phyloP scores from a whole-genome alignment of 1,284 basidiomycete species.

The Cutaneotrichosporon sp. region DNA sequence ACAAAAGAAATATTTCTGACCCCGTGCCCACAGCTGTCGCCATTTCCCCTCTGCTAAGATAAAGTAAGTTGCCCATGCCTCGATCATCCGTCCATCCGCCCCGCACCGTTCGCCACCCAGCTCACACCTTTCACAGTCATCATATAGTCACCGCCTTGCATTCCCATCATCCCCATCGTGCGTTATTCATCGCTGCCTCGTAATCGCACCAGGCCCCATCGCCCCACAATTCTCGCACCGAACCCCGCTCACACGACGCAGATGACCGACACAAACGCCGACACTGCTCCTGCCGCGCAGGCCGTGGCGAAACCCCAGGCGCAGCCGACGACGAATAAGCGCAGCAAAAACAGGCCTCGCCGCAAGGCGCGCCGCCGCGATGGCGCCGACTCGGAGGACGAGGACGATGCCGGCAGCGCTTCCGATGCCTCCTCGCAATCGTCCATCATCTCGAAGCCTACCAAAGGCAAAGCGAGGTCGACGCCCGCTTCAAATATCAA shows the following conservation, averaged over 20 bases:
- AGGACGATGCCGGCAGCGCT: not conserved
- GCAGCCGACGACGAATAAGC: too few species aligned
- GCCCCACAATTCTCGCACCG: too few species aligned
- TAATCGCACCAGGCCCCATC: too few species aligned
- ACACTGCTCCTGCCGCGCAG: constrained; percentile 5
- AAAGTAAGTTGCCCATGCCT: not conserved
- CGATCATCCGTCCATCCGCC: too few species aligned
- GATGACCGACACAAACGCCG: constrained; percentile 12
- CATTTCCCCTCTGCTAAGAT: not conserved
- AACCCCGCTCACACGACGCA: too few species aligned
- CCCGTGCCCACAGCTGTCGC: not conserved
- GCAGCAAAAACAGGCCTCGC: not conserved
- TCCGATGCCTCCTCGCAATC: not conserved
- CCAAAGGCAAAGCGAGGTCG: too few species aligned
- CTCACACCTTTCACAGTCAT: not conserved
- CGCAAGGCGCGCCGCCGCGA: constrained; percentile 17
- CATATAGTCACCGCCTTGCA: not conserved
- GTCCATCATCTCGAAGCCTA: not conserved
- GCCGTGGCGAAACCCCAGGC: too few species aligned
- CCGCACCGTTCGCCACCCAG: constrained; percentile 7
- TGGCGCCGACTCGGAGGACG: constrained; percentile 13
- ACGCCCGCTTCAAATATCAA: too few species aligned
- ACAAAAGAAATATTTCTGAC: too few species aligned
- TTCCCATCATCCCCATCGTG: not conserved
- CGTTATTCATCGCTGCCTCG: too few species aligned